Percentiles rank a stretch among this genome's conserved stretches.
Conservation (phyloP, 176 grass and related monocot genomes). For the bread wheat (Triticum aestivum) region IWGSC_CS_RefSeq_v2.1 NC_057807.1:586634540-586635039, state of each 20-base stretch:
- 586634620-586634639: neutral
- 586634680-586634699: slow-evolving; percentile 7
- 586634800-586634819: neutral
- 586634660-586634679: neutral
- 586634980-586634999: too few species aligned
- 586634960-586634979: too few species aligned
- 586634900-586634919: neutral
- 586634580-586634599: neutral
- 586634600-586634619: slow-evolving; percentile 14
- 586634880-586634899: neutral
- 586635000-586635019: too few species aligned
- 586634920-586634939: neutral
- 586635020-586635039: too few species aligned
- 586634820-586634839: neutral
- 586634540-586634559: neutral
- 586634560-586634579: neutral
- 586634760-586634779: neutral
- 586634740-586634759: neutral
- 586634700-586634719: neutral
- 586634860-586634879: neutral
- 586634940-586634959: too few species aligned
- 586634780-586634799: neutral
- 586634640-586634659: neutral
- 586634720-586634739: neutral
- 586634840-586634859: neutral